A percentile compares a stretch with the other conserved stretches of the same genome.
Evolutionary conservation across 2,329 filamentous ascomycete species (phyloP).

Genomic region (Microthyrium microscopicum): DNA sequence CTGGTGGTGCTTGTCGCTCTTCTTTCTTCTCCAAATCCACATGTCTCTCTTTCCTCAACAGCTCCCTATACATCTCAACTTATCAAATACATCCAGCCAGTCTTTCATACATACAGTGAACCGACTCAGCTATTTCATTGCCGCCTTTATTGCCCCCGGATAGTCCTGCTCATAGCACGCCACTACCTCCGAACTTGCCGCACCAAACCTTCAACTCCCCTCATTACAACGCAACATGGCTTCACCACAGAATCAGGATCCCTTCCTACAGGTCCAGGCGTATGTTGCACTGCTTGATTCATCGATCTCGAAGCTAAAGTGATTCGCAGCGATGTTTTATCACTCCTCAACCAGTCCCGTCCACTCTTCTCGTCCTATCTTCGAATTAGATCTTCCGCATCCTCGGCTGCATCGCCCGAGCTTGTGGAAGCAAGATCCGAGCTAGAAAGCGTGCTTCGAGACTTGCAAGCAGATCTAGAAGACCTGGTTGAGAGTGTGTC

Average conservation of each 20-base stretch:
- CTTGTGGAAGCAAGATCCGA: conserved; percentile 50
- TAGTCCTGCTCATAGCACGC: too few relatives aligned
- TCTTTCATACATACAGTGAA: too few relatives aligned
- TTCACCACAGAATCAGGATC: conserved; percentile 25
- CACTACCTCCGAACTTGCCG: too few relatives aligned
- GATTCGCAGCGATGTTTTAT: conserved; percentile 60
- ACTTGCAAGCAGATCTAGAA: conserved; percentile 66
- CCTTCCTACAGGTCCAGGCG: conserved; percentile 34
- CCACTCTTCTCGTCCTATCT: conserved; percentile 89
- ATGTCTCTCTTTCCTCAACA: too few relatives aligned
- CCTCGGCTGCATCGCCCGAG: conserved; percentile 53
- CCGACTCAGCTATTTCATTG: too few relatives aligned
- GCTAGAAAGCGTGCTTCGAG: conserved; percentile 58
- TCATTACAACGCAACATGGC: too few relatives aligned
- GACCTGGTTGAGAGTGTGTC: conserved; percentile 78
- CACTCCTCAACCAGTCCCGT: conserved; percentile 63
- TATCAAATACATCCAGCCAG: too few relatives aligned
- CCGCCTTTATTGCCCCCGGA: too few relatives aligned
- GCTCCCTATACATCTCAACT: too few relatives aligned
- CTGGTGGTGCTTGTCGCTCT: too few relatives aligned
- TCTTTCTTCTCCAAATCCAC: too few relatives aligned
- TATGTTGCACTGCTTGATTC: conserved; percentile 11
- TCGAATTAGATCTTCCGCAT: conserved; percentile 77
- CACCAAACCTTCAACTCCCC: too few relatives aligned
- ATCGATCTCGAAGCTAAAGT: background rate